A percentile compares a stretch with the other conserved stretches of the same genome.
phyloP scores from a whole-genome alignment of 352 stramenopile species.

The Globisporangium emineosum region DNA sequence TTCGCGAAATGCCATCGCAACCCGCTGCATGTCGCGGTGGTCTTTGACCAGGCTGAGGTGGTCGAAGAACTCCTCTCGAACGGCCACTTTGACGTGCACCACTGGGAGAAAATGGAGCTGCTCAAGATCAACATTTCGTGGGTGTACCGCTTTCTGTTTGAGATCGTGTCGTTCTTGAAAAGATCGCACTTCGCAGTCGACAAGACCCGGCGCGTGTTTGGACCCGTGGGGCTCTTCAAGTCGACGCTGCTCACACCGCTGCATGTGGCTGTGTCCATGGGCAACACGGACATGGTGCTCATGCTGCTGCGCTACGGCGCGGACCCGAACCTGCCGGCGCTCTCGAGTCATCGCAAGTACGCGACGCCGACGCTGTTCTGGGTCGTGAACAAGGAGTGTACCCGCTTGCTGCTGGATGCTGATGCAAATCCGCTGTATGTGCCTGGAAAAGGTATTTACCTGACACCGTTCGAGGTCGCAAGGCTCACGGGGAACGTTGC shows the following conservation, averaged over 20 bases:
- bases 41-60: constrained; percentile 66
- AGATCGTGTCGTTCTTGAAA: constrained; percentile 53
- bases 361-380: constrained; percentile 68
- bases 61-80: constrained; percentile 59
- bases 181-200: constrained; percentile 39
- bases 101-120: constrained; percentile 73
- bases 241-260: constrained; percentile 69
- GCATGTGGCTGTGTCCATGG: constrained; percentile 69
- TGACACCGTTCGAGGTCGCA: constrained; percentile 74
- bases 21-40: constrained; percentile 68
- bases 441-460: constrained; percentile 46
- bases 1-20: constrained; percentile 57
- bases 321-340: constrained; percentile 49
- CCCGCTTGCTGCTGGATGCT: constrained; percentile 57
- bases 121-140: constrained; percentile 62
- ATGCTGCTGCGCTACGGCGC: constrained; percentile 58
- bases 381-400: constrained; percentile 66
- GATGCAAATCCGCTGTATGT: constrained; percentile 68
- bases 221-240: constrained; percentile 49
- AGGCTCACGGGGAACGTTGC: constrained; percentile 58
- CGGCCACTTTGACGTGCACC: constrained; percentile 63
- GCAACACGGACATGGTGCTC: constrained; percentile 62
- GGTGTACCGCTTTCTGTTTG: constrained; percentile 67
- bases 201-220: constrained; percentile 47
- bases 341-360: constrained; percentile 57